Base-by-base conservation (phyloP, 345 rosid species). In the Lepidium aucheri region DNA sequence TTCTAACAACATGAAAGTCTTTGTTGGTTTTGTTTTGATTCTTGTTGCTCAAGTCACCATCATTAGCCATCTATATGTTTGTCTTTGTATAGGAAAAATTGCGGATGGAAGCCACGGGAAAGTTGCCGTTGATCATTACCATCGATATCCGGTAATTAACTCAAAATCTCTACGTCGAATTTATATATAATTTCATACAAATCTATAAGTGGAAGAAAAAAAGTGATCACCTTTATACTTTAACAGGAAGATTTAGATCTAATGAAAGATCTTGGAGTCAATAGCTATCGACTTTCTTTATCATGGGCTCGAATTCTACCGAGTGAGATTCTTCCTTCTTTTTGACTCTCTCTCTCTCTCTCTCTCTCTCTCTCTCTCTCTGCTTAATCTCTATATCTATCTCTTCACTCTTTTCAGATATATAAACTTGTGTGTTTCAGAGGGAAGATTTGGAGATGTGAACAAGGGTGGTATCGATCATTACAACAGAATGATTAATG, bases 261-360 rank as follows among this genome's bases (percentile, higher is more conserved):
- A 16, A 72, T 75, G 72, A 71, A 76, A 34, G 43, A 68, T 14
- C 74, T 87, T 34, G 90, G 95, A 53, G 87, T 82, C 42, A 77
- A 81, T 50, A 83, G 88, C 83, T 88, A 86, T 38, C 72, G 91
- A 2, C 83, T 90, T 78, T 88, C 93, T 8, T 82, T 86, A 50
- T 86, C 97, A 50, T 86, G 92, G 97, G 82, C 92, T 39, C 78
- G 95, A 74, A 63, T 85, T 63, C 80, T 91, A 57, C 89, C 97
- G 11, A 76, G 97, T 91, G 47, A 20, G 22, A 20, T 20, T 20
- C n/a, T 20, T 20, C 22, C 2, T 2, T 20, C 22, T 20, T 20
- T 20, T 20, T n/a, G n/a, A n/a, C n/a, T n/a, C n/a, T n/a, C n/a
- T n/a, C n/a, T n/a, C n/a, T n/a, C n/a, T n/a, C n/a, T n/a, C n/a